Conservation (phyloP, 2,329 filamentous ascomycete genomes). For the Calycina herbarum region DNA sequence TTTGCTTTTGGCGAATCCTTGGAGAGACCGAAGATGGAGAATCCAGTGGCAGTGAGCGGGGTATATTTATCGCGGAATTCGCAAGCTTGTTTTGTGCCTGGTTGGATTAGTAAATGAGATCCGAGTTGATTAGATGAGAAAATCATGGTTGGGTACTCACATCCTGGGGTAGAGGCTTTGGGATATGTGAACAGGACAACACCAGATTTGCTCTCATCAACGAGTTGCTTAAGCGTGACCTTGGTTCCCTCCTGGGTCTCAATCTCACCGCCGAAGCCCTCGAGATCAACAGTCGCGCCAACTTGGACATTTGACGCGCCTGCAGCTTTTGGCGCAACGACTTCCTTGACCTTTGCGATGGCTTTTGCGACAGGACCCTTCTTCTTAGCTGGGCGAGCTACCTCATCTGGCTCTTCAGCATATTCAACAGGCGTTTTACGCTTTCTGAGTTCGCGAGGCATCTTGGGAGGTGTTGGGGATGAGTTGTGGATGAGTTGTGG, state of each 20-base stretch:
- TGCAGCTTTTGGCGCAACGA: slow-evolving; percentile 29
- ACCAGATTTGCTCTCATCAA: slow-evolving; percentile 80
- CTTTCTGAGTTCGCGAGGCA: slow-evolving; percentile 62
- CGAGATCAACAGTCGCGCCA: slow-evolving; percentile 56
- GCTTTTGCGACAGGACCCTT: slow-evolving; percentile 43
- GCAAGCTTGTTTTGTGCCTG: slow-evolving; percentile 91
- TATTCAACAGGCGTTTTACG: slow-evolving; percentile 52
- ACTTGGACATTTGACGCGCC: slow-evolving; percentile 44
- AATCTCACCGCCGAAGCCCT: slow-evolving; percentile 68
- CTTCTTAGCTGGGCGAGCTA: slow-evolving; percentile 50
- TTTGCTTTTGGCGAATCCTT: slow-evolving; percentile 88
- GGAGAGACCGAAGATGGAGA: slow-evolving; percentile 87
- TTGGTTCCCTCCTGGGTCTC: slow-evolving; percentile 82
- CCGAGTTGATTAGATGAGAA: background rate
- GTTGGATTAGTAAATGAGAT: slow-evolving; percentile 7
- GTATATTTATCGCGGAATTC: slow-evolving; percentile 86
- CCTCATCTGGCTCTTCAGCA: slow-evolving; percentile 42
- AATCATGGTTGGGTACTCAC: slow-evolving; percentile 55
- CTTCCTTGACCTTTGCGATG: slow-evolving; percentile 41
- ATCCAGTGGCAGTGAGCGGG: slow-evolving; percentile 72
- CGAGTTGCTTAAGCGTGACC: slow-evolving; percentile 76
- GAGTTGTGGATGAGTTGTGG: slow-evolving; percentile 12
- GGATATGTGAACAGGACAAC: slow-evolving; percentile 96
- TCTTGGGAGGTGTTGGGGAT: slow-evolving; percentile 34
- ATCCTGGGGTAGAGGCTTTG: slow-evolving; percentile 89